These are phyloP conservation scores for Penicillium rolfsii DNA, from an alignment of 2,329 filamentous ascomycete genomes.

Conservation along the genomic window DNA sequence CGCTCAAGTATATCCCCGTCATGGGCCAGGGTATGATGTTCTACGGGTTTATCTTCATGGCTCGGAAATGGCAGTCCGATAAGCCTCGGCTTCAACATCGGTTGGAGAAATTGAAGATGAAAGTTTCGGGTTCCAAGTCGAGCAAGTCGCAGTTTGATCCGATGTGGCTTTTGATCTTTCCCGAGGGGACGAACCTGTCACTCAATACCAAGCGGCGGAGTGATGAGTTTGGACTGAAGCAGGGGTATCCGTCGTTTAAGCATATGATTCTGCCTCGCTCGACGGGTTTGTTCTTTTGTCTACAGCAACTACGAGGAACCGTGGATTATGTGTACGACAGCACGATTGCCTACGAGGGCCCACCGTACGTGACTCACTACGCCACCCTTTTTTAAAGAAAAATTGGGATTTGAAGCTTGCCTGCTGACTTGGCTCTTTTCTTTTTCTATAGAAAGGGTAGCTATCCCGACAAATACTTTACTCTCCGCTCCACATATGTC, in stretches of 20 bases:
- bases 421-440: not conserved
- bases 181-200: conserved; percentile 66
- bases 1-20: conserved; percentile 64
- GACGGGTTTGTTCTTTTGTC: conserved; percentile 64
- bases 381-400: not conserved
- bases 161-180: conserved; percentile 70
- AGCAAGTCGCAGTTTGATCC: conserved; percentile 56
- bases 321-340: conserved; percentile 73
- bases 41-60: conserved; percentile 68
- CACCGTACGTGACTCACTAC: conserved; percentile 70
- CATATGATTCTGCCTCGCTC: conserved; percentile 64
- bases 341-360: conserved; percentile 92
- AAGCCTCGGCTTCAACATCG: conserved; percentile 62
- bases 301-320: conserved; percentile 61
- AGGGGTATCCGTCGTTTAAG: conserved; percentile 59
- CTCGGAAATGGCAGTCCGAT: conserved; percentile 65
- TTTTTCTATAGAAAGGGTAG: conserved; percentile 63
- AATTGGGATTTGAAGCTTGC: not conserved
- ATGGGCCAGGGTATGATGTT: conserved; percentile 67
- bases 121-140: conserved; percentile 53
- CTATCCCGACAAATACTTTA: conserved; percentile 91
- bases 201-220: conserved; percentile 59
- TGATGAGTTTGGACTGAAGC: conserved; percentile 61
- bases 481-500: conserved; percentile 82
- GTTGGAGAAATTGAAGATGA: conserved; percentile 58